phyloP scores from a whole-genome alignment of 192 early-diverging fungal genomes.

The Coemansia sp. region DNA sequence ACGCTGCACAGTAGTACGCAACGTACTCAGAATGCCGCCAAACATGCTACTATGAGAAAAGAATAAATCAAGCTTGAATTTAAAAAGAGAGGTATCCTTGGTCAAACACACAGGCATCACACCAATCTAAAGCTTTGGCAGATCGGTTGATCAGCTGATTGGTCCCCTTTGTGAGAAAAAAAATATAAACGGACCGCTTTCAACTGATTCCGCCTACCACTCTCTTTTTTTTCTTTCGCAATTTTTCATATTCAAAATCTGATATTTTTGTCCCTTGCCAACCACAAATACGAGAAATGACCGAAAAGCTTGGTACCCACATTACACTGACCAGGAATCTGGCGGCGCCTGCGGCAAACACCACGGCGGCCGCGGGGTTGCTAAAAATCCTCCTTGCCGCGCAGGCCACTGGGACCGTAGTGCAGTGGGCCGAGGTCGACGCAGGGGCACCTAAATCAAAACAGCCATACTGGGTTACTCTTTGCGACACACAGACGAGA shows the following conservation, averaged over 20 bases:
- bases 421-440: constrained; percentile 21
- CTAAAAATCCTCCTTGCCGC: constrained; percentile 51
- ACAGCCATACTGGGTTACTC: constrained; percentile 34
- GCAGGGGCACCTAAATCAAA: constrained; percentile 35
- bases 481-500: constrained; percentile 23
- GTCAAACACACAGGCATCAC: too few species aligned
- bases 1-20: constrained; percentile 24
- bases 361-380: constrained; percentile 48
- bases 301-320: constrained; percentile 2
- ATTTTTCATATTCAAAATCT: background rate
- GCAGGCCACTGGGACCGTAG: constrained; percentile 28
- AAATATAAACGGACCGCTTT: background rate
- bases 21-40: constrained; percentile 22
- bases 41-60: constrained; percentile 20
- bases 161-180: background rate
- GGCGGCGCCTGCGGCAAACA: constrained; percentile 41
- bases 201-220: too few species aligned
- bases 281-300: constrained; percentile 5
- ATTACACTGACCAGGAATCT: constrained; percentile 40
- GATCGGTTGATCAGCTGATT: background rate
- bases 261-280: constrained; percentile 1
- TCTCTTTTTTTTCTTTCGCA: too few species aligned
- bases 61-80: constrained; percentile 4
- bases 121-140: too few species aligned
- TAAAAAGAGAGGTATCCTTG: too few species aligned